A percentile compares a stretch with the other conserved stretches of the same genome.
Evolutionary conservation across 2,329 filamentous ascomycete genomes (phyloP).

Genomic region (Zalaria sp.): DNA sequence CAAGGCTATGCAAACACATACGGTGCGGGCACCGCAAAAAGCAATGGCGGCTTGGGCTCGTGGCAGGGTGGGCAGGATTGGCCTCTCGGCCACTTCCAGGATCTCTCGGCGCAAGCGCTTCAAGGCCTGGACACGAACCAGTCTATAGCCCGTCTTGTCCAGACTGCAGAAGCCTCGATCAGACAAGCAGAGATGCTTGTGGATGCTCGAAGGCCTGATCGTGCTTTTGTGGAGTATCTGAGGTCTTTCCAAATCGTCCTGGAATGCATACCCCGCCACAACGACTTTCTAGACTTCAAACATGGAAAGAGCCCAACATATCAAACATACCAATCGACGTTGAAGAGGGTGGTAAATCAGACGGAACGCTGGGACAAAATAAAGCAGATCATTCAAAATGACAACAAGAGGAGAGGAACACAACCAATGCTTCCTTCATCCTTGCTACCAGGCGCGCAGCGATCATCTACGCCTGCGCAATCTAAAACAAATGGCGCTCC

Average conservation of each 20-base stretch:
- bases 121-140: constrained; percentile 17
- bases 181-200: constrained; percentile 42
- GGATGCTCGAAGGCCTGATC: constrained; percentile 52
- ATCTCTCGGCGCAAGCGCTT: constrained; percentile 26
- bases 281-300: constrained; percentile 54
- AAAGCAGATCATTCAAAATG: constrained; percentile 35
- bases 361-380: constrained; percentile 31
- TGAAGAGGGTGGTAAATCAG: constrained; percentile 12
- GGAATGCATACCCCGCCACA: constrained; percentile 61
- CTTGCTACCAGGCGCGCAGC: not conserved
- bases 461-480: not conserved
- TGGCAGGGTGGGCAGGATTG: constrained; percentile 2
- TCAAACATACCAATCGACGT: constrained; percentile 2
- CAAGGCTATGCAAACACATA: not conserved
- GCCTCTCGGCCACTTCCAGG: constrained; percentile 24
- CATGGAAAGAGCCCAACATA: constrained; percentile 8
- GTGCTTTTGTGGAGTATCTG: constrained; percentile 73
- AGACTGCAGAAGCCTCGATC: constrained; percentile 25
- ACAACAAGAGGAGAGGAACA: constrained; percentile 44
- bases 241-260: constrained; percentile 66
- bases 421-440: constrained; percentile 16
- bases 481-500: no score
- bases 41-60: not conserved
- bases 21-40: not conserved
- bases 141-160: constrained; percentile 21